These are phyloP conservation scores for Actinomucor elegans DNA, from an alignment of 371 early-diverging fungal genomes.

Conservation along the genomic window DNA sequence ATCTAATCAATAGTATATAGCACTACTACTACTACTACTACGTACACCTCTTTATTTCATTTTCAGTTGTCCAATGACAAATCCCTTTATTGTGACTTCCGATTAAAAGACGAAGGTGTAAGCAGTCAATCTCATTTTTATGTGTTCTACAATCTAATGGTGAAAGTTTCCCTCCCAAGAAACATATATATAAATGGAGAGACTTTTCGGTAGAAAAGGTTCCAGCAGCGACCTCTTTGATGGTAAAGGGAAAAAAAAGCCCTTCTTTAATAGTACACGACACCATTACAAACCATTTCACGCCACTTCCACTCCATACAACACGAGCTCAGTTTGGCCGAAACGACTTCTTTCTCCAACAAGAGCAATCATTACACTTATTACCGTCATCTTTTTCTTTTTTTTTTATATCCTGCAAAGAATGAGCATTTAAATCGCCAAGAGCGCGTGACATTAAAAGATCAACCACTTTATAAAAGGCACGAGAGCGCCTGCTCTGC, in stretches of 20 bases:
- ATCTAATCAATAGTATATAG: no score
- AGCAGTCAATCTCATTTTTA: no score
- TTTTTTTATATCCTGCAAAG: not conserved
- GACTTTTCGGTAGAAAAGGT: not conserved
- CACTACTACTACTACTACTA: no score
- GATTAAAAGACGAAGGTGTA: no score
- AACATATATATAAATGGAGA: not conserved
- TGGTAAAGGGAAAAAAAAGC: slow-evolving; percentile 9
- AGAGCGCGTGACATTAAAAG: not conserved
- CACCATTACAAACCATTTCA: slow-evolving; percentile 1
- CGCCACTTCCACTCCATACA: not conserved
- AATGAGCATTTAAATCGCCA: no score
- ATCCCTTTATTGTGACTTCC: no score
- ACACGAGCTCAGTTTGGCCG: no score
- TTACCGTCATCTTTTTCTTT: slow-evolving; percentile 1
- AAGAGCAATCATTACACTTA: not conserved
- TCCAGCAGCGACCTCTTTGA: not conserved
- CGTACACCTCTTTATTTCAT: no score
- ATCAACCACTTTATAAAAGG: slow-evolving; percentile 20
- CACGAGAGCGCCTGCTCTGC: slow-evolving; percentile 18
- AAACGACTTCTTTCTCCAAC: not conserved
- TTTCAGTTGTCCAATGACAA: no score
- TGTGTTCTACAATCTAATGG: no score
- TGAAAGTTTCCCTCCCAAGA: no score
- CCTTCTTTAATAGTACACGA: slow-evolving; percentile 1